phyloP scores from a whole-genome alignment of 805 yeast species.

The Starmerella bacillaris region DNA sequence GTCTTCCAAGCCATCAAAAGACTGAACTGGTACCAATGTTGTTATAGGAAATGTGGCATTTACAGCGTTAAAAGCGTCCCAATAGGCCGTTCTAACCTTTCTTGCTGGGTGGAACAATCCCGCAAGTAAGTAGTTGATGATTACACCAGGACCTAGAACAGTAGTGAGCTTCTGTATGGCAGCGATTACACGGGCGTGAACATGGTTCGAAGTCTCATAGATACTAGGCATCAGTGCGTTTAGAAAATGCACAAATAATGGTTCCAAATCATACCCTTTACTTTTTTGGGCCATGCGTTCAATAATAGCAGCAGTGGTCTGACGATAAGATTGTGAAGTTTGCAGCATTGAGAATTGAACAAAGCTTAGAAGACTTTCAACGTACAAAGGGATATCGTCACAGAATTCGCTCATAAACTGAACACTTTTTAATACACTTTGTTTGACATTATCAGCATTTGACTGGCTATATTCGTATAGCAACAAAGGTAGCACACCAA shows the following conservation, averaged over 20 bases:
- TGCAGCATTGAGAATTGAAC: slow-evolving; percentile 80
- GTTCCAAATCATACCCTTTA: slow-evolving; percentile 57
- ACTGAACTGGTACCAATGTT: slow-evolving; percentile 21
- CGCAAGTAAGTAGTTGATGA: slow-evolving; percentile 60
- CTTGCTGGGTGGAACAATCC: slow-evolving; percentile 90
- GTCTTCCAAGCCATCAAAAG: slow-evolving; percentile 4
- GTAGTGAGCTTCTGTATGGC: slow-evolving; percentile 55
- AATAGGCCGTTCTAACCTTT: slow-evolving; percentile 66
- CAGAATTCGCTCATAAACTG: slow-evolving; percentile 82
- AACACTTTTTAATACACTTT: slow-evolving; percentile 82
- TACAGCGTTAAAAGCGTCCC: slow-evolving; percentile 64
- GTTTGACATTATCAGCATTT: slow-evolving; percentile 80
- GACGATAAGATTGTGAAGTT: slow-evolving; percentile 82
- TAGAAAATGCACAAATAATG: slow-evolving; percentile 64
- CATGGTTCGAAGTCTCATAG: slow-evolving; percentile 91
- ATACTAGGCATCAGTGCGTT: slow-evolving; percentile 76
- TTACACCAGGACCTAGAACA: slow-evolving; percentile 58
- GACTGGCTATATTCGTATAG: slow-evolving; percentile 70
- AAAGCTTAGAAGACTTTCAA: slow-evolving; percentile 61
- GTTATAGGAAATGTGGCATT: slow-evolving; percentile 47
- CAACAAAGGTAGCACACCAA: slow-evolving; percentile 80
- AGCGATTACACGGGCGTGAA: slow-evolving; percentile 62
- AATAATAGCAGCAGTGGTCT: slow-evolving; percentile 80
- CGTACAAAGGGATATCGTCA: slow-evolving; percentile 54
- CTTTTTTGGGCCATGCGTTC: slow-evolving; percentile 68